A percentile compares a stretch with the other conserved stretches of the same genome.
phyloP scores from a whole-genome alignment of 1,284 basidiomycete species.

The Malassezia vespertilionis region DNA sequence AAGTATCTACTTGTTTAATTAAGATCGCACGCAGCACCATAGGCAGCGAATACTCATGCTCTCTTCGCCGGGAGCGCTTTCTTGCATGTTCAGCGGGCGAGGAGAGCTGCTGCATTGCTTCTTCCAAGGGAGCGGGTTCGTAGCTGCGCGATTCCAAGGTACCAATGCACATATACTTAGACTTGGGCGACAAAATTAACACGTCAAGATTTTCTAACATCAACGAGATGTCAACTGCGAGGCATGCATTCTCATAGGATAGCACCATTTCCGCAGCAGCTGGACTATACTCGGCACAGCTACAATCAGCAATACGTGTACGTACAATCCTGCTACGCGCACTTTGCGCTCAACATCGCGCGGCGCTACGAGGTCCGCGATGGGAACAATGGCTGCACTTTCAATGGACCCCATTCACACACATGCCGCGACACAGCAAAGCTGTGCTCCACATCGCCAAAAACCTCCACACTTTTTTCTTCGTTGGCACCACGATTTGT shows the following conservation, averaged over 20 bases:
- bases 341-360: slow-evolving; percentile 7
- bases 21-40: slow-evolving; percentile 10
- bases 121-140: background rate
- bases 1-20: slow-evolving; percentile 2
- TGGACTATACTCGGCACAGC: slow-evolving; percentile 7
- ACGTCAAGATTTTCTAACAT: background rate
- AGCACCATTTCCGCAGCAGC: slow-evolving; percentile 3
- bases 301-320: background rate
- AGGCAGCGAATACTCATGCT: background rate
- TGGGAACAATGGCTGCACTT: slow-evolving; percentile 6
- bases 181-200: background rate
- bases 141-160: background rate
- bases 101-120: background rate
- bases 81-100: background rate
- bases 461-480: too few relatives aligned
- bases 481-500: too few relatives aligned
- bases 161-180: slow-evolving; percentile 14
- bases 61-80: background rate
- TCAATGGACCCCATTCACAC: slow-evolving; percentile 2
- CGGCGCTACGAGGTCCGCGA: slow-evolving; percentile 5
- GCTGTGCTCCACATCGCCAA: too few relatives aligned
- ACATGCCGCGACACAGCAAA: too few relatives aligned
- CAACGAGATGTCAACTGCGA: slow-evolving; percentile 9
- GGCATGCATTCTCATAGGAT: slow-evolving; percentile 1
- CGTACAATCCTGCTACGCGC: slow-evolving; percentile 15